Evolutionary conservation across 176 grass and related monocot genomes (phyloP).

Genomic region (Rhynchospora breviuscula): DNA sequence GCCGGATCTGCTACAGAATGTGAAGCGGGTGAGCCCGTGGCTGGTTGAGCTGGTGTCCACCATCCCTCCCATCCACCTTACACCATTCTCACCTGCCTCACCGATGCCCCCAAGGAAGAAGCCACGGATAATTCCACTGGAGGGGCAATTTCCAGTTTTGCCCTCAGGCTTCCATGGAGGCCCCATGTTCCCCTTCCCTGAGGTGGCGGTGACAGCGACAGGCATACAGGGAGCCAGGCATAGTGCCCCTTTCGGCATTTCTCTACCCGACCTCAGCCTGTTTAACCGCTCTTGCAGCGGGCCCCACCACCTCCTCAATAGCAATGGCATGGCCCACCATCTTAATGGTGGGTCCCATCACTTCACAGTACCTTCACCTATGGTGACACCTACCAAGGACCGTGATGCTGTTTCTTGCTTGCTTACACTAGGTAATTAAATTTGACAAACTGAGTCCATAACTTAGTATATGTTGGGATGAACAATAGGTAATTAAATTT

Average conservation of each 20-base stretch:
- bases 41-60: constrained; percentile 66
- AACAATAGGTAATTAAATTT: constrained; percentile 17
- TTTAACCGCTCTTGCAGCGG: constrained; percentile 24
- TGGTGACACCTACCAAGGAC: background rate
- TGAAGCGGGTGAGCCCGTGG: constrained; percentile 87
- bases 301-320: constrained; percentile 1
- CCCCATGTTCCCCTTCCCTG: constrained; percentile 47
- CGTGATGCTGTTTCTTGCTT: constrained; percentile 21
- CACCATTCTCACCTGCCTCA: constrained; percentile 34
- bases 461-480: too few species aligned
- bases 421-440: constrained; percentile 24
- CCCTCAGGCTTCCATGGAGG: constrained; percentile 10
- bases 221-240: constrained; percentile 99
- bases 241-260: constrained; percentile 44
- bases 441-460: background rate
- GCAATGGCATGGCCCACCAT: constrained; percentile 1
- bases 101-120: constrained; percentile 48
- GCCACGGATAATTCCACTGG: constrained; percentile 53
- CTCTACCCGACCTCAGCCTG: constrained; percentile 56
- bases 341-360: background rate
- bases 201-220: constrained; percentile 51
- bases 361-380: constrained; percentile 11
- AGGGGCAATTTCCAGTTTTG: constrained; percentile 26
- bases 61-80: constrained; percentile 64
- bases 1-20: constrained; percentile 78